These are phyloP conservation scores for Starmera caribaea DNA, from an alignment of 805 yeast genomes.

Conservation along the genomic window DNA sequence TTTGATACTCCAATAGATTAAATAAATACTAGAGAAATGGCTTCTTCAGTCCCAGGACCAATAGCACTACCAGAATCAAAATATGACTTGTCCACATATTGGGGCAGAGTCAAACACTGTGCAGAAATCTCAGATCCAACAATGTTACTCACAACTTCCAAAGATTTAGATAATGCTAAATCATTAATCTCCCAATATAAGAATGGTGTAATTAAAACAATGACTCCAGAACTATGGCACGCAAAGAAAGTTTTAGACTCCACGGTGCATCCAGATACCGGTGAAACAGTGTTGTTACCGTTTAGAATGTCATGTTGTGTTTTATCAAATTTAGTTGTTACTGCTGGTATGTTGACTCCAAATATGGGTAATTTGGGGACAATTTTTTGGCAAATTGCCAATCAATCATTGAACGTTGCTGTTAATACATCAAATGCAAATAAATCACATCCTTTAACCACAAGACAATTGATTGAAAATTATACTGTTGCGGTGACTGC, in stretches of 20 bases:
- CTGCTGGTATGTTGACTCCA: slow-evolving; percentile 97
- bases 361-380: slow-evolving; percentile 85
- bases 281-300: slow-evolving; percentile 85
- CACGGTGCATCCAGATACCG: slow-evolving; percentile 93
- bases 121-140: slow-evolving; percentile 89
- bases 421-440: slow-evolving; percentile 94
- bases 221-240: slow-evolving; percentile 81
- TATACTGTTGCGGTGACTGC: slow-evolving; percentile 88
- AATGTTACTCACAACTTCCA: slow-evolving; percentile 66
- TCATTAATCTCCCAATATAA: slow-evolving; percentile 59
- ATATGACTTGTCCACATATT: slow-evolving; percentile 72
- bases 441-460: slow-evolving; percentile 84
- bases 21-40: slow-evolving; percentile 42
- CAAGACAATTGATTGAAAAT: slow-evolving; percentile 65
- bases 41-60: slow-evolving; percentile 81
- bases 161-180: slow-evolving; percentile 57
- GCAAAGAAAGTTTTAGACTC: slow-evolving; percentile 86
- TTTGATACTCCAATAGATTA: not conserved
- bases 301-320: slow-evolving; percentile 97
- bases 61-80: slow-evolving; percentile 70
- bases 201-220: slow-evolving; percentile 50
- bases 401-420: slow-evolving; percentile 94
- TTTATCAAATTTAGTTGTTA: slow-evolving; percentile 84
- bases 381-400: slow-evolving; percentile 94
- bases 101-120: slow-evolving; percentile 94